These are phyloP conservation scores for Aspergillus pseudotamarii DNA, from an alignment of 2,329 filamentous ascomycete species.

Conservation along the genomic window DNA sequence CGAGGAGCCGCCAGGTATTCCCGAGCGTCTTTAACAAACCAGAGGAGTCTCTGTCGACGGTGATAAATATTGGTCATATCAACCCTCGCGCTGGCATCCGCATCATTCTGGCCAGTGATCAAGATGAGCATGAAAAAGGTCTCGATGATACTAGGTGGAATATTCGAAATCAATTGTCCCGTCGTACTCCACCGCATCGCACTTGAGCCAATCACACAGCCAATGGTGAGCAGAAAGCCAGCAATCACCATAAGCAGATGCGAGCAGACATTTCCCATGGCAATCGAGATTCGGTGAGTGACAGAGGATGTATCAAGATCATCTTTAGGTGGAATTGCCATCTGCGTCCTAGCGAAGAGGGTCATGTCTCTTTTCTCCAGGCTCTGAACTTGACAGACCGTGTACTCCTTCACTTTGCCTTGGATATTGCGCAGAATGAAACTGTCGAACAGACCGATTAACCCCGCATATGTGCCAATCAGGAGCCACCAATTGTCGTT, in stretches of 20 bases:
- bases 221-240: constrained; percentile 30
- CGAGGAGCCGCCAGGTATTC: neutral
- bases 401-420: constrained; percentile 25
- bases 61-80: constrained; percentile 21
- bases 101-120: constrained; percentile 36
- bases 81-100: constrained; percentile 24
- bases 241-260: constrained; percentile 32
- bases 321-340: constrained; percentile 8
- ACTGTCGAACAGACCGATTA: constrained; percentile 50
- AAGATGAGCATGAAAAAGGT: constrained; percentile 39
- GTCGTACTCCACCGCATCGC: constrained; percentile 36
- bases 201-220: constrained; percentile 31
- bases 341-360: neutral
- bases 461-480: constrained; percentile 52
- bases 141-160: constrained; percentile 41
- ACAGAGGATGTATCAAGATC: constrained; percentile 12
- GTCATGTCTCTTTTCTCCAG: constrained; percentile 18
- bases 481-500: constrained; percentile 52
- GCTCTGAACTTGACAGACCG: constrained; percentile 15
- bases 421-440: constrained; percentile 52
- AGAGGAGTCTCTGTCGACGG: constrained; percentile 12
- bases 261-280: constrained; percentile 28
- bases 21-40: neutral
- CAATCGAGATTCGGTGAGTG: constrained; percentile 24
- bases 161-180: constrained; percentile 39